Base-by-base conservation (phyloP, 768 basidiomycete genomes). In the Mycena venus region DNA sequence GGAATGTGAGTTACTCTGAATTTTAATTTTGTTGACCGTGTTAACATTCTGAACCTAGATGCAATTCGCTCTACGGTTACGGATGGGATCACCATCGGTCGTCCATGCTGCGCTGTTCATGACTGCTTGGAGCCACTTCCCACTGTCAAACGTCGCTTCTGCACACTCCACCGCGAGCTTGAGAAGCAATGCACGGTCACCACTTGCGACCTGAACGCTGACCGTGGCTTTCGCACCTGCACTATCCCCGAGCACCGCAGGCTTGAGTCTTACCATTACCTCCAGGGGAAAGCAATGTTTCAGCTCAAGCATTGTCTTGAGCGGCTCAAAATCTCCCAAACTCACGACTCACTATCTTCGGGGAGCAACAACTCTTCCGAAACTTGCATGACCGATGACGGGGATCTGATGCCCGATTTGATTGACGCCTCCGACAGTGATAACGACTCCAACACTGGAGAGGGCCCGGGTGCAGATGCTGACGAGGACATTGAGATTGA, bases 61-160 rank as follows among this genome's bases (percentile, higher is more conserved):
- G 34, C 60, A 14, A 19, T 78, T 38, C 73, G 75, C 21, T 68
- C 80, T 8, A 73, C 71, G 2, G 79, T 82, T 15, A 80, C 77
- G 0, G 81, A 82, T 65, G 80, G 82, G 1, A 74, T 82, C 29
- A 72, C 77, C 15, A 76, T 82, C 6, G 82, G 81, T 1, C 78
- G 78, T 60, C 81, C 79, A 1, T 79, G 80, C 44, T 82, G 82
- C 71, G 55, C 55, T 4, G 64, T 78, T 3, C 79, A 81, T 29
- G 75, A 82, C 34, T 82, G 82, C 58, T 51, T 76, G 15, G 64
- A 72, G 14, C 77, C 80, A 10, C 72, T 82, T 7, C 40, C 59
- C n/a, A 73, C 58, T 5, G 61, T 61, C 12, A 63, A 70, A 17
- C 68, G 70, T 34, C 73, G 73, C 12, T 80, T 62, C 53, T 81